Percentiles rank a stretch among this genome's conserved stretches.
Evolutionary conservation across 371 early-diverging fungal species (phyloP).

Genomic region (Apophysomyces variabilis): DNA sequence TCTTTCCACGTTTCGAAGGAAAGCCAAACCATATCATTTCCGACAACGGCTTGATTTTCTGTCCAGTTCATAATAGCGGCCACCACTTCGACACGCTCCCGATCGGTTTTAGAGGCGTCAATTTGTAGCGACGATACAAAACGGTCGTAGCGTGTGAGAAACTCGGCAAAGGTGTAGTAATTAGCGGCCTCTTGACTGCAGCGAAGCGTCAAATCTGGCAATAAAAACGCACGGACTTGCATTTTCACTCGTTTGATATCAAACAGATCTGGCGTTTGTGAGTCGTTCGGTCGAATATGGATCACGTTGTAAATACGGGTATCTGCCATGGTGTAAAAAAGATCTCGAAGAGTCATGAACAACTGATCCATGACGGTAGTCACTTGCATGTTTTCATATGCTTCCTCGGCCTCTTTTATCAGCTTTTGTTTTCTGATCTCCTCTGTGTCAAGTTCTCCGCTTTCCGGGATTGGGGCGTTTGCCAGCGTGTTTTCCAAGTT

Average conservation of each 20-base stretch:
- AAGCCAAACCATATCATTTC: slow-evolving; percentile 70
- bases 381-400: slow-evolving; percentile 56
- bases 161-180: slow-evolving; percentile 65
- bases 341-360: slow-evolving; percentile 66
- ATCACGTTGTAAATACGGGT: slow-evolving; percentile 88
- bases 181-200: slow-evolving; percentile 64
- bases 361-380: slow-evolving; percentile 74
- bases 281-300: slow-evolving; percentile 82
- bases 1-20: slow-evolving; percentile 77
- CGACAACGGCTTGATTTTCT: slow-evolving; percentile 49
- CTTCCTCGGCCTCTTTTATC: slow-evolving; percentile 52
- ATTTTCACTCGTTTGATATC: slow-evolving; percentile 62
- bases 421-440: slow-evolving; percentile 37
- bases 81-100: slow-evolving; percentile 46
- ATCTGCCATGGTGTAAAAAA: slow-evolving; percentile 72
- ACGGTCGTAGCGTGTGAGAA: slow-evolving; percentile 64
- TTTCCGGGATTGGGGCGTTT: slow-evolving; percentile 22
- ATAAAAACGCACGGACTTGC: slow-evolving; percentile 67
- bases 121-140: slow-evolving; percentile 42
- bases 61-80: slow-evolving; percentile 54
- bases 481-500: slow-evolving; percentile 9
- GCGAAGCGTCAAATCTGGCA: slow-evolving; percentile 67
- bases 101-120: slow-evolving; percentile 38
- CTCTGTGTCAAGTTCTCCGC: slow-evolving; percentile 22
- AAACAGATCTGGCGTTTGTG: slow-evolving; percentile 58